Conservation (phyloP, 2,329 filamentous ascomycete genomes). For the Zymoseptoria tritici region DNA sequence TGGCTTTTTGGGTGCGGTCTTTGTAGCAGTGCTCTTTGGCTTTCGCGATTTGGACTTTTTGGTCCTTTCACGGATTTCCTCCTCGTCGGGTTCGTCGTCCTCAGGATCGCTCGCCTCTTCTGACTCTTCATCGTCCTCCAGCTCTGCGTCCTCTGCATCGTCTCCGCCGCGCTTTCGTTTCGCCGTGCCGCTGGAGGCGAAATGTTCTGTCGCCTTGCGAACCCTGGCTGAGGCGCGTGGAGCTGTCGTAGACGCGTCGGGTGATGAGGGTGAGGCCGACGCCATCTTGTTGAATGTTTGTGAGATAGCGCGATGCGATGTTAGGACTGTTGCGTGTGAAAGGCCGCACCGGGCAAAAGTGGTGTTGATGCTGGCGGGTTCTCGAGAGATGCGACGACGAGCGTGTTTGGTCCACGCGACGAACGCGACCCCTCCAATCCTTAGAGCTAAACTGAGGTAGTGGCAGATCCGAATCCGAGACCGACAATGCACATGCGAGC, state of each 20-base stretch:
- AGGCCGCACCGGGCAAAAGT: background rate
- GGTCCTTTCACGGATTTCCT: constrained; percentile 39
- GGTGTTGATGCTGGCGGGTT: background rate
- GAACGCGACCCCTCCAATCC: too few species aligned
- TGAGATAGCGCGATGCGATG: background rate
- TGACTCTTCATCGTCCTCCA: constrained; percentile 21
- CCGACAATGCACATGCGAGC: too few species aligned
- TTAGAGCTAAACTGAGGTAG: too few species aligned
- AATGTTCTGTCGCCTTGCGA: constrained; percentile 28
- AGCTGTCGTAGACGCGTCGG: constrained; percentile 38
- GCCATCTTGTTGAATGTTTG: constrained; percentile 5
- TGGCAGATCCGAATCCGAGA: too few species aligned
- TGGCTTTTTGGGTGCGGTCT: constrained; percentile 29
- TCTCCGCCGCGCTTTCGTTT: constrained; percentile 44
- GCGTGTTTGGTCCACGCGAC: too few species aligned
- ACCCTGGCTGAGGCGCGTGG: constrained; percentile 57
- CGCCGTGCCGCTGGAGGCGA: constrained; percentile 25
- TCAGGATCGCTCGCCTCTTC: constrained; percentile 31
- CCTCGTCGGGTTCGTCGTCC: constrained; percentile 40
- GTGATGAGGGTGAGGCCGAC: constrained; percentile 15
- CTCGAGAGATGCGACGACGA: too few species aligned
- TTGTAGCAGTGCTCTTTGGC: constrained; percentile 24
- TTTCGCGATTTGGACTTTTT: constrained; percentile 21
- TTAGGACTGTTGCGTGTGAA: background rate
- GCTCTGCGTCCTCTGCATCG: constrained; percentile 29